A percentile compares a stretch with the other conserved stretches of the same genome.
These are phyloP conservation scores for Syzygium aromaticum DNA, from an alignment of 345 rosid genomes.

Conservation along the genomic window DNA sequence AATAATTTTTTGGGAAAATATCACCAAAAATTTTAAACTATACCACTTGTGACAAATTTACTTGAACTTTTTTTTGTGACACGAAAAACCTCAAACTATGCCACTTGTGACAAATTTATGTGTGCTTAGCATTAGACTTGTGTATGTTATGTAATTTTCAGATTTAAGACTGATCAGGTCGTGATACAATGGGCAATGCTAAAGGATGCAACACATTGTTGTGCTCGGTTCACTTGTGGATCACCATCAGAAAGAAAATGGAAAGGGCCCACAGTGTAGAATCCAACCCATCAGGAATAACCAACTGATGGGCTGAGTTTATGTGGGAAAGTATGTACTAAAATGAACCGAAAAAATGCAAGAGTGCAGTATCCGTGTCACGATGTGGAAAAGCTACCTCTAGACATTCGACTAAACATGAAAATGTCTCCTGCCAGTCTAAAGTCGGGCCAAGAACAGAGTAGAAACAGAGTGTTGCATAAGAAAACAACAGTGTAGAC, in stretches of 20 bases:
- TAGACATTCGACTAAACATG: background rate
- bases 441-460: background rate
- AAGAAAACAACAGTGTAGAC: background rate
- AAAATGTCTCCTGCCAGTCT: background rate
- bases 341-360: too few species aligned
- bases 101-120: too few species aligned
- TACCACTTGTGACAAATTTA: too few species aligned
- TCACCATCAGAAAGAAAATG: background rate
- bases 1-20: too few species aligned
- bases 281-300: background rate
- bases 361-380: too few species aligned
- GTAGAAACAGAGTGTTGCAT: background rate
- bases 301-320: too few species aligned
- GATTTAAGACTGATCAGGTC: background rate
- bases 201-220: background rate
- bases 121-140: background rate
- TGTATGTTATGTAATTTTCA: background rate
- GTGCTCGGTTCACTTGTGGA: background rate
- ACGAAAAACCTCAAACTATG: too few species aligned
- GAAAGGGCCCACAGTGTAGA: background rate
- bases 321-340: too few species aligned
- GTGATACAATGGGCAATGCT: accelerated
- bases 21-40: too few species aligned
- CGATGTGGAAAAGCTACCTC: too few species aligned
- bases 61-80: too few species aligned